Percentiles rank a stretch among this genome's conserved stretches.
Conservation (phyloP, 2,329 filamentous ascomycete genomes). For the Phymatotrichopsis omnivora region DNA sequence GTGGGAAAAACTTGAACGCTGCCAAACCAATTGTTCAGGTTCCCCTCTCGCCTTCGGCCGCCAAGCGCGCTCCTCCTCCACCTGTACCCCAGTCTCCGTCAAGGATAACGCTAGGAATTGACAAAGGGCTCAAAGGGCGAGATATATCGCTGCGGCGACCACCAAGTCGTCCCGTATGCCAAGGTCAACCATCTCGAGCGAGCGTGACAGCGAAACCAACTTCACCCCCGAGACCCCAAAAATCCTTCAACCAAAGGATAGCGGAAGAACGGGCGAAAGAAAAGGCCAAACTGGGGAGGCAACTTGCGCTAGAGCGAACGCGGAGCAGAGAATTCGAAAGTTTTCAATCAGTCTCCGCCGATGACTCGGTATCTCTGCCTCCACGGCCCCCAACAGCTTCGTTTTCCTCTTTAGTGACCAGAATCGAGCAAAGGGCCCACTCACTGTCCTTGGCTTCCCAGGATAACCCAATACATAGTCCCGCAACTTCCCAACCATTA, state of each 20-base stretch:
- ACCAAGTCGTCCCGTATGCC: constrained; percentile 34
- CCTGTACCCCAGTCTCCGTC: constrained; percentile 62
- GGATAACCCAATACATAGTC: not conserved
- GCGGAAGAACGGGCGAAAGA: constrained; percentile 57
- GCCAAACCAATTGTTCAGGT: constrained; percentile 52
- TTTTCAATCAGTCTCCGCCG: constrained; percentile 8
- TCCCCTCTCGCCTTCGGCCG: constrained; percentile 61
- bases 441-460: not conserved
- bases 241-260: constrained; percentile 76
- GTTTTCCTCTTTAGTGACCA: constrained; percentile 23
- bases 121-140: constrained; percentile 69
- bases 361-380: not conserved
- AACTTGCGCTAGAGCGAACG: constrained; percentile 44
- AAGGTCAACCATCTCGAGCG: constrained; percentile 10
- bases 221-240: constrained; percentile 34
- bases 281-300: constrained; percentile 41
- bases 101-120: constrained; percentile 72
- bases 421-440: too few relatives aligned
- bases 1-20: not conserved
- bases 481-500: constrained; percentile 4
- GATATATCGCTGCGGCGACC: constrained; percentile 74
- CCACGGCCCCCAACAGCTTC: not conserved
- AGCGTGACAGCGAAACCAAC: constrained; percentile 16
- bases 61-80: constrained; percentile 41
- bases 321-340: constrained; percentile 48